Evolutionary conservation across 108 stramenopile species (phyloP).

Genomic region (Fistulifera pelliculosa): DNA sequence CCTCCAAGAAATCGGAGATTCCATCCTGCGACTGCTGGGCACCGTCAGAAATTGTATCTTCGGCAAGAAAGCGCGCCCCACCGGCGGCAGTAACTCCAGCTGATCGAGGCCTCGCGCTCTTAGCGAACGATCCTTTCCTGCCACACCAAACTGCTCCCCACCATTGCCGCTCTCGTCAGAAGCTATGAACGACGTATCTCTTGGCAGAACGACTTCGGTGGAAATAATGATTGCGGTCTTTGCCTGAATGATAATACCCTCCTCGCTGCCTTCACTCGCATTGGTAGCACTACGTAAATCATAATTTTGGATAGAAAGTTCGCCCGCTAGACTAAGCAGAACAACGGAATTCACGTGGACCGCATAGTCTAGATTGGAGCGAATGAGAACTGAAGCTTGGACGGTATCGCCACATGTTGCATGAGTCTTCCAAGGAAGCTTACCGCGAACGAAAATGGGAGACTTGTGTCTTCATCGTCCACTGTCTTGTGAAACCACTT

Average conservation of each 20-base stretch:
- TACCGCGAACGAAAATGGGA: conserved; percentile 65
- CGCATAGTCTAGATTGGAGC: conserved; percentile 54
- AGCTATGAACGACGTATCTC: conserved; percentile 21
- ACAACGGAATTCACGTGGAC: conserved; percentile 40
- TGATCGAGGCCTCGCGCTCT: conserved; percentile 28
- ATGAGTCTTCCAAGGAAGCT: conserved; percentile 52
- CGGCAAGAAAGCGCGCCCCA: conserved; percentile 63
- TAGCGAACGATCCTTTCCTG: conserved; percentile 28
- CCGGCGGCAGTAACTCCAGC: conserved; percentile 36
- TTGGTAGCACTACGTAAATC: conserved; percentile 24
- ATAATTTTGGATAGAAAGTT: conserved; percentile 6
- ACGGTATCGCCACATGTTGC: conserved; percentile 58
- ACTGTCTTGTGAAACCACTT: conserved; percentile 28
- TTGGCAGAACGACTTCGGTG: conserved; percentile 27
- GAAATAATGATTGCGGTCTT: conserved; percentile 20
- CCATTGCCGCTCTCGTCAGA: conserved; percentile 26
- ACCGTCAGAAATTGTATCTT: conserved; percentile 47
- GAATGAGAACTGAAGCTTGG: conserved; percentile 43
- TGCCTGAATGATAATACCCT: conserved; percentile 25
- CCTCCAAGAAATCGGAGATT: conserved; percentile 49
- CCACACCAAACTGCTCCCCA: conserved; percentile 16
- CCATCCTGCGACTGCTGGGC: conserved; percentile 26
- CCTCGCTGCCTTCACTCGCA: conserved; percentile 21
- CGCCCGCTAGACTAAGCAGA: conserved; percentile 26
- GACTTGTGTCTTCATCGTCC: conserved; percentile 20